These are phyloP conservation scores for Polyrhizophydium stewartii DNA, from an alignment of 371 early-diverging fungal species.

Conservation along the genomic window DNA sequence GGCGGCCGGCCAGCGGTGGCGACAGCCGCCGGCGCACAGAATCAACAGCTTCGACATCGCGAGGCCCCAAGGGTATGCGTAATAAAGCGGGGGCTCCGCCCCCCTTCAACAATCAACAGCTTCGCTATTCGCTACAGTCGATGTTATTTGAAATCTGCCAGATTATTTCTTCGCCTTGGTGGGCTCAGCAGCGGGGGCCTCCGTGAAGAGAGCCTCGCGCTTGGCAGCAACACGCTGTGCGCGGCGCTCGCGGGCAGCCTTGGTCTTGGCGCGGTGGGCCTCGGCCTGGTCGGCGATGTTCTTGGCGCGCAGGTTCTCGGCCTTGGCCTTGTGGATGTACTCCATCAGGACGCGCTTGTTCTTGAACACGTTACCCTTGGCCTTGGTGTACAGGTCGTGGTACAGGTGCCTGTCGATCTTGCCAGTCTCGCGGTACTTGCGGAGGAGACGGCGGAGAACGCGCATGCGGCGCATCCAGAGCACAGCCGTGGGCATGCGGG, in stretches of 20 bases:
- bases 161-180: no score
- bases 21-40: no score
- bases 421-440: slow-evolving; percentile 97
- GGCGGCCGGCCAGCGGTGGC: no score
- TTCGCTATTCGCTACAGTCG: no score
- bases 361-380: slow-evolving; percentile 99
- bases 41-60: no score
- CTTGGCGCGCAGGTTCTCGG: slow-evolving; percentile 96
- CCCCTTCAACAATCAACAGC: no score
- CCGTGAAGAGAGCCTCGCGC: slow-evolving; percentile 63
- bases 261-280: slow-evolving; percentile 95
- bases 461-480: slow-evolving; percentile 99
- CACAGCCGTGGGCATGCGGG: slow-evolving; percentile 95
- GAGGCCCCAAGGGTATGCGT: no score
- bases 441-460: slow-evolving; percentile 94
- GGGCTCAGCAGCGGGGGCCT: not conserved
- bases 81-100: no score
- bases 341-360: slow-evolving; percentile 99
- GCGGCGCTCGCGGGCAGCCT: slow-evolving; percentile 94
- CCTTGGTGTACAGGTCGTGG: slow-evolving; percentile 96
- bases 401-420: slow-evolving; percentile 99
- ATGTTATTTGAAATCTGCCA: no score
- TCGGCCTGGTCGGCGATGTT: slow-evolving; percentile 96
- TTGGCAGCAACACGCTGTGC: slow-evolving; percentile 83
- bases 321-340: slow-evolving; percentile 99